Evolutionary conservation across 2,329 filamentous ascomycete genomes (phyloP), one percentile per base, ranked within the genome.

Genomic region (Sporothrix globosa): DNA sequence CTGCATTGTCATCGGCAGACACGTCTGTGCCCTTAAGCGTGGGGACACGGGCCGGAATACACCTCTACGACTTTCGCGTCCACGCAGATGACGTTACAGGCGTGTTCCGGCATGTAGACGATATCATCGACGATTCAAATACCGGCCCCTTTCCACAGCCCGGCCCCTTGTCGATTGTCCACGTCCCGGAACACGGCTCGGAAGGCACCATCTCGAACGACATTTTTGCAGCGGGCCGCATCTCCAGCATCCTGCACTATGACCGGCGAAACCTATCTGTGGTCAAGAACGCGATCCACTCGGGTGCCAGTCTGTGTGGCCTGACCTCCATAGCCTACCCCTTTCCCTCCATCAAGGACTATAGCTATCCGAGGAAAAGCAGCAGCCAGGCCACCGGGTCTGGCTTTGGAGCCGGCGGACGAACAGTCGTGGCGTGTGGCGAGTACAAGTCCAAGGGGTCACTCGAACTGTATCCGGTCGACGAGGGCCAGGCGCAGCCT

Each of bases 371-470:
- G 17, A 30, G 17, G 14, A 30, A 30, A 19, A 34, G n/a, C 13
- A 7, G n/a, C 13, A 4, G 48, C 68, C 9, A 46, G 44, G 6
- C 48, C 41, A 1, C 21, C 11, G 11, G 10, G 14, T 7, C 7
- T 4, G 34, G 5, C 1, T 2, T 48, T 24, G 24, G 34, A 24
- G 24, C n/a, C 24, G 52, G 19, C 50, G 34, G 86, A 89, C 84
- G 90, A 60, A 93, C 91, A 0, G 80, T 97, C 34, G 86, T 97
- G 67, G 92, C 93, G 2, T 92, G 91, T 52, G 95, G 94, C 5
- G 92, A 95, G 77, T 97, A 97, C 81, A 96, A 96, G 75, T 92
- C 91, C 44, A 94, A 96, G 78, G 95, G 95, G 0, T 94, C 91
- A 0, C 83, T 98, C 1, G 95, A 98, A 77, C 82, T 97, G n/a